These are phyloP conservation scores for Cryptosporidium sp. DNA, from an alignment of 169 alveolate species.

Conservation along the genomic window DNA sequence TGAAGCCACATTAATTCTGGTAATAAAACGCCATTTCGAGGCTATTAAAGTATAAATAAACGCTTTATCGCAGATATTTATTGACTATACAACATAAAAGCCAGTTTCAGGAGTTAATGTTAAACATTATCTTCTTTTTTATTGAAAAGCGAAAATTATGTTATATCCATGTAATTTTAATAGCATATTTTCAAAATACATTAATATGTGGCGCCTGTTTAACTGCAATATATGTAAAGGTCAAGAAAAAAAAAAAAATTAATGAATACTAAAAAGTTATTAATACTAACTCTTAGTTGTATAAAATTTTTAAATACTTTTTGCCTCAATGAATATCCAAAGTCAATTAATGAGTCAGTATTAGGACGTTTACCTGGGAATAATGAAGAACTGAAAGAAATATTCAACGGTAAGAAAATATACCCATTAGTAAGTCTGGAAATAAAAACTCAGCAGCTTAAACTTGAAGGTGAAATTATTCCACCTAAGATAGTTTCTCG, in stretches of 20 bases:
- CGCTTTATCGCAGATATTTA: no score
- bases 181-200: not conserved
- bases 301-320: not conserved
- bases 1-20: not conserved
- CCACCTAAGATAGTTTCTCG: conserved; percentile 2
- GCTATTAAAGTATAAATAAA: no score
- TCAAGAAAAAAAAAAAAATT: not conserved
- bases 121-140: no score
- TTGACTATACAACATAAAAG: not conserved
- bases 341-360: not conserved
- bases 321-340: not conserved
- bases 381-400: not conserved
- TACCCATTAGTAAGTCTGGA: conserved; percentile 53
- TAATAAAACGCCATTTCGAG: no score
- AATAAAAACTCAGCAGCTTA: conserved; percentile 31
- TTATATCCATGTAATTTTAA: not conserved
- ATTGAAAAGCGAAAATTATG: not conserved
- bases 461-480: conserved; percentile 32
- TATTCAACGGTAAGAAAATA: not conserved
- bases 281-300: not conserved
- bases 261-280: not conserved
- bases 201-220: not conserved
- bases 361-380: not conserved
- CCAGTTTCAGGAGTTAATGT: not conserved
- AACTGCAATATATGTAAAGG: not conserved